Base-by-base conservation (phyloP, 2,329 filamentous ascomycete species). In the Alternaria viburni region DNA sequence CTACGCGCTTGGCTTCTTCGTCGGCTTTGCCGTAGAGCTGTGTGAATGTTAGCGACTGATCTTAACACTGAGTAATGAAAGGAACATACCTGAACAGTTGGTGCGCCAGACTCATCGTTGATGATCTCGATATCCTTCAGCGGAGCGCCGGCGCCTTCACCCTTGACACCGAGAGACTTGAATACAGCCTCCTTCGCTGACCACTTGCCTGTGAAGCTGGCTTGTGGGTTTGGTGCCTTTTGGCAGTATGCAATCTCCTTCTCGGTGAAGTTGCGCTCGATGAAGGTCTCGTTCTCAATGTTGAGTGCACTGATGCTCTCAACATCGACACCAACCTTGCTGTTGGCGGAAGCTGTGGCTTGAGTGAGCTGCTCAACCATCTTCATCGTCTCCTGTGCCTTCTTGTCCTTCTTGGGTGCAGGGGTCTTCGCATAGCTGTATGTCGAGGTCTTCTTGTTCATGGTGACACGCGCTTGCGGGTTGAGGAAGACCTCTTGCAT, bases 171-270 rank as follows among this genome's bases (percentile, higher is more conserved):
- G 13, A 99, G 86, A 41, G 93, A 93, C 88, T 99, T 99, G 87
- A 99, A 99, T 1, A 99, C 94, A 26, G 96, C 96, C 83, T 99
- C 96, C 85, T 99, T 99, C 36, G 96, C 96, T 74, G 91, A 95
- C 96, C 96, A 99, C 71, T 93, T 90, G 54, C 96, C 96, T 6
- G 95, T 93, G 81, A 97, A 99, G 55, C 93, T 96, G 69, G 94
- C 92, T 77, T 93, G 93, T 1, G 93, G 92, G 77, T 88, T 90
- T 6, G 93, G 84, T 15, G 93, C 90, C 76, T 90, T 89, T 68
- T 86, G 86, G 85, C 96, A 99, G 84, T 99, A 98, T 28, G 87
- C 86, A 73, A 94, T 91, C 83, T 99, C 96, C 54, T 86, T 84
- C 15, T 85, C 81, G 0, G 96, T 98, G 81, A 99, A 99, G 84